Conservation (phyloP, 176 grass and related monocot genomes). For the Phoenix roebelenii region DNA sequence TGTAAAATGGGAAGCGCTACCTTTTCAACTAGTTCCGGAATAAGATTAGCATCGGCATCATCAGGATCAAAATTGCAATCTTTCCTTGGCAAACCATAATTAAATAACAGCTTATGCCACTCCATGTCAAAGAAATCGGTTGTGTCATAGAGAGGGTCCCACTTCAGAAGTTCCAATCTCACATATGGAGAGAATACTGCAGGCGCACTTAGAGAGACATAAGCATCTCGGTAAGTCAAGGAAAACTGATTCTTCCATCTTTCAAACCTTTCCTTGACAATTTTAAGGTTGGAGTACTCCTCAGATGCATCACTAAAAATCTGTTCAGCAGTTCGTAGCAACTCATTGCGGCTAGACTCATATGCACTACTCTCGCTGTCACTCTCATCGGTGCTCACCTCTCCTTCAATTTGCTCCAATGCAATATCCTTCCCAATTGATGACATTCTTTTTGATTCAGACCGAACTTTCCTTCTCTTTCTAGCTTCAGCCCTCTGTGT, state of each 20-base stretch:
- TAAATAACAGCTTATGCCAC: slow-evolving; percentile 62
- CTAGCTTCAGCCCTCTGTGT: slow-evolving; percentile 62
- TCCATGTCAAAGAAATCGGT: slow-evolving; percentile 68
- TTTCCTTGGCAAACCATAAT: slow-evolving; percentile 38
- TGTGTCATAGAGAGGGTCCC: slow-evolving; percentile 71
- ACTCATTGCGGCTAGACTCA: slow-evolving; percentile 59
- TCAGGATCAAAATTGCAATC: slow-evolving; percentile 17
- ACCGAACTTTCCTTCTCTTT: slow-evolving; percentile 38
- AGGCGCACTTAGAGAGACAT: slow-evolving; percentile 59
- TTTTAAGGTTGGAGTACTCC: slow-evolving; percentile 69
- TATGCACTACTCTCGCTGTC: slow-evolving; percentile 77
- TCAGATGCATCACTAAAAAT: slow-evolving; percentile 89
- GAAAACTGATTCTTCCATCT: slow-evolving; percentile 66
- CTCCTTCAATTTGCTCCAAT: slow-evolving; percentile 57
- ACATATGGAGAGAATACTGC: slow-evolving; percentile 73
- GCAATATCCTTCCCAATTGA: slow-evolving; percentile 30
- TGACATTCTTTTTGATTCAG: slow-evolving; percentile 60
- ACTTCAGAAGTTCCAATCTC: slow-evolving; percentile 81
- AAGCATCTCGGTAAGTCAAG: slow-evolving; percentile 67
- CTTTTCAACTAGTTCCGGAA: slow-evolving; percentile 72
- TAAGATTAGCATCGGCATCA: slow-evolving; percentile 49
- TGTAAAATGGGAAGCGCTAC: slow-evolving; percentile 94
- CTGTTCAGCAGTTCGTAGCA: slow-evolving; percentile 62
- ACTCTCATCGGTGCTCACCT: slow-evolving; percentile 96
- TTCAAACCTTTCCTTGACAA: slow-evolving; percentile 92